Percentiles rank a stretch among this genome's conserved stretches.
phyloP scores from a whole-genome alignment of 208 protist species.

The Trypanosoma mega region DNA sequence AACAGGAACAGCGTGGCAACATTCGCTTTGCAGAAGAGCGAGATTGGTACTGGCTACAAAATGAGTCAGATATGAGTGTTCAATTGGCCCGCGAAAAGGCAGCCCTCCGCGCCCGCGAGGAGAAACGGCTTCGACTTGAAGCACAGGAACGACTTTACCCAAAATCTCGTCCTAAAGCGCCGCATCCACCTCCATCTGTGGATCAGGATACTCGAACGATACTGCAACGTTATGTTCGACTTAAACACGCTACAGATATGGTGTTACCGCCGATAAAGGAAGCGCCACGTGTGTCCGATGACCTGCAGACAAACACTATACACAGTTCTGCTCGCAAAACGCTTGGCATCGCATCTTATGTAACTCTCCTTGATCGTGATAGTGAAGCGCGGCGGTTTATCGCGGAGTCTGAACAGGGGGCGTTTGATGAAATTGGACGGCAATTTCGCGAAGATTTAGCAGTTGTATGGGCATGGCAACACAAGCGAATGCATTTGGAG shows the following conservation, averaged over 20 bases:
- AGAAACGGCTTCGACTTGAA: slow-evolving; percentile 36
- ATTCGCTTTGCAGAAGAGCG: slow-evolving; percentile 58
- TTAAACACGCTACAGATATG: slow-evolving; percentile 24
- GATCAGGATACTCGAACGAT: slow-evolving; percentile 44
- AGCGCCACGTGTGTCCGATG: neutral
- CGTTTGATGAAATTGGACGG: slow-evolving; percentile 32
- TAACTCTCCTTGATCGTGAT: slow-evolving; percentile 59
- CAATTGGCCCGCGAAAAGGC: slow-evolving; percentile 29
- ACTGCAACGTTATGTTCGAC: slow-evolving; percentile 48
- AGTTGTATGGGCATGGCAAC: slow-evolving; percentile 52
- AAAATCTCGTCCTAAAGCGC: neutral
- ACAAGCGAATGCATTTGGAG: slow-evolving; percentile 75
- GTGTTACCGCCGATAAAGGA: neutral
- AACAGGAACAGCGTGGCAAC: slow-evolving; percentile 31
- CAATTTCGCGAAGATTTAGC: slow-evolving; percentile 39
- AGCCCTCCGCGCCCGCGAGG: slow-evolving; percentile 40
- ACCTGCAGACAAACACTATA: neutral
- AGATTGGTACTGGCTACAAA: slow-evolving; percentile 43
- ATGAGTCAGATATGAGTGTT: slow-evolving; percentile 39
- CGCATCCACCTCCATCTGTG: slow-evolving; percentile 10
- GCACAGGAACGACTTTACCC: slow-evolving; percentile 15
- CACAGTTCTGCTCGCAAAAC: slow-evolving; percentile 43
- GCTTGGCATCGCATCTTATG: slow-evolving; percentile 60
- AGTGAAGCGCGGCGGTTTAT: slow-evolving; percentile 33
- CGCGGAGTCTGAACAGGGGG: slow-evolving; percentile 31